Evolutionary conservation across 2,329 filamentous ascomycete species (phyloP), one percentile per base, ranked within the genome.

Genomic region (Penicillium janthinellum): DNA sequence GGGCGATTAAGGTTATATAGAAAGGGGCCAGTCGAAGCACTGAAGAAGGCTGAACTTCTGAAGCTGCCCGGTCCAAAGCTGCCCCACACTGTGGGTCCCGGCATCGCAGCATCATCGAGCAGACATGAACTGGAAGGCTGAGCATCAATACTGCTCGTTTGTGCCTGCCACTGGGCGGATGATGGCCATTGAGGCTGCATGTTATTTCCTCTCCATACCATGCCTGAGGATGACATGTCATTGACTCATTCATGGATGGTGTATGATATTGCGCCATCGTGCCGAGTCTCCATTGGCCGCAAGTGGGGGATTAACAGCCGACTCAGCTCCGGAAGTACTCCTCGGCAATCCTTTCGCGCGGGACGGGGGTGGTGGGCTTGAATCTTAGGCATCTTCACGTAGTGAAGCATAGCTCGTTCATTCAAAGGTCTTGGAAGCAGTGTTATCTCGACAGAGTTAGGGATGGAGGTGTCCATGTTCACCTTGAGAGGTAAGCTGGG

Each of bases 181-280:
- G 5, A 11, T 20, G 15, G 45, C 42, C n/a, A 49, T 42, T 60
- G 54, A 35, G 25, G 54, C 12, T 28, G 4, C 3, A 12, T 12
- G 17, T 4, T 2, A 20, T 12, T 1, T 20, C 3, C 11, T 17
- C 3, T 17, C 8, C 15, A 17, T 14, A 10, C 8, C 10, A 8
- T 25, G 7, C 28, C 14, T 3, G 25, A 14, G 28, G 54, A 44
- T 56, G 38, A 42, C 57, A 55, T 22, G 51, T 31, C 20, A 17
- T 22, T 54, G 35, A 25, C 35, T 54, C 15, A 56, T 35, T 39
- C 31, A 57, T 57, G 54, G 60, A 59, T 28, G 39, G 20, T 45
- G 34, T 34, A 51, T 57, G 44, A 51, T 65, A 75, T 75, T 73
- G 71, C 73, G 72, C 70, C 71, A 75, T 73, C 66, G 54, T 42